These are phyloP conservation scores for Hymenoscyphus repandus DNA, from an alignment of 2,329 filamentous ascomycete genomes.

Conservation along the genomic window DNA sequence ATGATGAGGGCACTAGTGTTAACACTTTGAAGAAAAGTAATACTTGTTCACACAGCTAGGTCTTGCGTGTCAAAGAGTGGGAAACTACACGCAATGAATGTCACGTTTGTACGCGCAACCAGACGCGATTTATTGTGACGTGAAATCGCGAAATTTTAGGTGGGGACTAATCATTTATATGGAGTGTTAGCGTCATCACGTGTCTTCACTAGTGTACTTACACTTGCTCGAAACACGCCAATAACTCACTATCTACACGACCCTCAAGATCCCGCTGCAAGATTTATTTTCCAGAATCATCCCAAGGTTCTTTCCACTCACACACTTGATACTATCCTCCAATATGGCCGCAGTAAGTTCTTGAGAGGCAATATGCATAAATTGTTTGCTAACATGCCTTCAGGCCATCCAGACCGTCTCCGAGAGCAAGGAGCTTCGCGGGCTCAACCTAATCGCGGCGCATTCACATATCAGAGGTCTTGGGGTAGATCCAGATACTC, in stretches of 20 bases:
- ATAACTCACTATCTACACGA: no score
- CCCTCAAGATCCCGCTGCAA: no score
- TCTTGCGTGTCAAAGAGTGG: no score
- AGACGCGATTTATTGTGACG: background rate
- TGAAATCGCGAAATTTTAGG: conserved; percentile 2
- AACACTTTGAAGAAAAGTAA: no score
- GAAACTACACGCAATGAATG: no score
- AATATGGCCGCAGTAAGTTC: conserved; percentile 28
- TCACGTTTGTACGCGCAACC: background rate
- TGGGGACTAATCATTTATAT: conserved; percentile 2
- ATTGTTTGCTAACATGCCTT: conserved; percentile 4
- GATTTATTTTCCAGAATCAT: background rate
- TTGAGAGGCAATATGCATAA: background rate
- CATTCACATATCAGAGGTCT: conserved; percentile 97
- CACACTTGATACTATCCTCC: conserved; percentile 2
- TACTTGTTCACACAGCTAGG: no score
- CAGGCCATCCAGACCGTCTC: conserved; percentile 75
- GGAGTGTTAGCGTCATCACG: conserved; percentile 3
- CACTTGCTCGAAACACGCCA: background rate
- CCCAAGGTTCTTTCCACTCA: no score
- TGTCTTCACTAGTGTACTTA: background rate
- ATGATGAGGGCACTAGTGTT: no score
- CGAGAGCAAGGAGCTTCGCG: conserved; percentile 92
- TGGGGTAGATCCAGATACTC: conserved; percentile 84
- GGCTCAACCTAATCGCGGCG: conserved; percentile 94